Evolutionary conservation across 148 eudicot genomes (phyloP).

Genomic region (Cornus kousa): DNA sequence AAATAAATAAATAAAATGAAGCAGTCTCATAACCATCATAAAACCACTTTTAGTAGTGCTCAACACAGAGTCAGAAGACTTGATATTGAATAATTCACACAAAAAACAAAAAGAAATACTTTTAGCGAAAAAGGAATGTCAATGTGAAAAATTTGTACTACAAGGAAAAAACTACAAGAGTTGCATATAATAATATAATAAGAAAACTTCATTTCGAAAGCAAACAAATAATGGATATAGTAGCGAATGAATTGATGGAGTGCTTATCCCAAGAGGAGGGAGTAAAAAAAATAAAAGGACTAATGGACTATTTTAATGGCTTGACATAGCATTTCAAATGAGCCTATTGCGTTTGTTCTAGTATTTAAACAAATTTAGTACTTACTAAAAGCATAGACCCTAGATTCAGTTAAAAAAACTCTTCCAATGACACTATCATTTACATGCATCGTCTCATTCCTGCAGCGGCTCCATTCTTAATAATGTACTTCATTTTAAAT

Average conservation of each 20-base stretch:
- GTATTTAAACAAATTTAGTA: background rate
- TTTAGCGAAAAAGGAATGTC: background rate
- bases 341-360: background rate
- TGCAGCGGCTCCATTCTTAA: too few relatives aligned
- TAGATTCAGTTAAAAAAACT: background rate
- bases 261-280: background rate
- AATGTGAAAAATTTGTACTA: background rate
- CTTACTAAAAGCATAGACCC: background rate
- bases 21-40: background rate
- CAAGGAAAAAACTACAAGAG: background rate
- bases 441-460: background rate
- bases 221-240: background rate
- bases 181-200: background rate
- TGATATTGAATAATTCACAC: too few relatives aligned
- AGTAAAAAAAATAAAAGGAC: background rate
- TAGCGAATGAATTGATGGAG: background rate
- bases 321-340: conserved; percentile 3
- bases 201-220: background rate
- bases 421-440: background rate
- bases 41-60: background rate
- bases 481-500: background rate
- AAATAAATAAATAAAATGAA: too few relatives aligned
- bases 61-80: background rate
- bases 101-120: background rate
- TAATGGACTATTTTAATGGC: too few relatives aligned